Evolutionary conservation across 768 basidiomycete species (phyloP).

Genomic region (Phaeolepiota aurea): DNA sequence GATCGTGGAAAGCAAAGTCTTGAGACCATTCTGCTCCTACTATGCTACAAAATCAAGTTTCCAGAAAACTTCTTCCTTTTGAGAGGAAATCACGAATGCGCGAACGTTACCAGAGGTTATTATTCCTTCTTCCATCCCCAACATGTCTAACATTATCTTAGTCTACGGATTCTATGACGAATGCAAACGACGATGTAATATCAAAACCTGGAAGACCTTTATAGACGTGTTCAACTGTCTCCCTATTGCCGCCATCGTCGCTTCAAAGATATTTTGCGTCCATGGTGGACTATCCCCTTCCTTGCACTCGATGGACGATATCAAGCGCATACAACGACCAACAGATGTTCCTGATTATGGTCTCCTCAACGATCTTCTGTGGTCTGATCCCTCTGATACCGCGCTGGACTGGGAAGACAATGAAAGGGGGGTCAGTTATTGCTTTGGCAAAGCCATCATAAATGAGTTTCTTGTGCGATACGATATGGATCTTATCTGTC

Average conservation of each 20-base stretch:
- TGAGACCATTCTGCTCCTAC: conserved; percentile 91
- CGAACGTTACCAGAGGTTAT: conserved; percentile 96
- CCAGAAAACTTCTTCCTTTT: conserved; percentile 99
- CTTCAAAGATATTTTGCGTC: conserved; percentile 99
- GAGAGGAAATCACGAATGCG: conserved; percentile 98
- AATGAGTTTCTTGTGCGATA: conserved; percentile 92
- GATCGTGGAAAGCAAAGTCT: conserved; percentile 98
- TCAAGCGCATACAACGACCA: conserved; percentile 93
- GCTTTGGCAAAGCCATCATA: conserved; percentile 96
- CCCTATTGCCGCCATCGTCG: conserved; percentile 96
- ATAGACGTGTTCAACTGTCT: conserved; percentile 99
- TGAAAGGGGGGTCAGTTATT: conserved; percentile 97
- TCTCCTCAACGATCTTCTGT: conserved; percentile 90
- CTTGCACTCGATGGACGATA: conserved; percentile 95
- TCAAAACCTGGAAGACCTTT: conserved; percentile 99
- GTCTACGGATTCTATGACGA: conserved; percentile 99
- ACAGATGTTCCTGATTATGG: conserved; percentile 99
- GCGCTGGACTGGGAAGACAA: conserved; percentile 99
- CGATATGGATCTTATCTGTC: conserved; percentile 99
- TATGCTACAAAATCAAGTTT: conserved; percentile 99
- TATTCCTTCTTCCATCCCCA: conserved; percentile 7
- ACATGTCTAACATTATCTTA: conserved; percentile 23
- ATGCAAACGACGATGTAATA: conserved; percentile 98
- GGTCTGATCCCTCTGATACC: conserved; percentile 98
- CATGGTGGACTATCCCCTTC: conserved; percentile 94